Evolutionary conservation across 2,329 filamentous ascomycete genomes (phyloP), one percentile per base, ranked within the genome.

Genomic region (Ramularia collo-cygni): DNA sequence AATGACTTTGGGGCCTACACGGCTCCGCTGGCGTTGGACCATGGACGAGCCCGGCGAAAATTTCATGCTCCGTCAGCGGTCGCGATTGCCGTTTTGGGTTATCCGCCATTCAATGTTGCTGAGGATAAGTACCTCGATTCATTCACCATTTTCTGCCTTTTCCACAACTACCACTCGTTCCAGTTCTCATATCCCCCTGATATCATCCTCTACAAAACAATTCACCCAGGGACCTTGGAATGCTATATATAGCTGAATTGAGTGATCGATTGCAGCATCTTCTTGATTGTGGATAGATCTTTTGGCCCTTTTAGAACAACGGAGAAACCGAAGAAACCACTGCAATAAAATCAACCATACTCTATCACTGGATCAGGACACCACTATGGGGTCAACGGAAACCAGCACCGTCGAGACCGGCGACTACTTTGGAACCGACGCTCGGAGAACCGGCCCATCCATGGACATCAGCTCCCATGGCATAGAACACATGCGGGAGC

Each of bases 181-280:
- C 26, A 9, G 9, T 9, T n/a, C n/a, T 24, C 21, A 24, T 24
- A 24, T 24, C 21, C 10, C n/a, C n/a, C n/a, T n/a, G n/a, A n/a
- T n/a, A n/a, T n/a, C n/a, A n/a, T n/a, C n/a, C n/a, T n/a, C n/a
- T n/a, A n/a, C n/a, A n/a, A n/a, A n/a, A n/a, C n/a, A n/a, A n/a
- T n/a, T n/a, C n/a, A 24, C 6, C 21, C 6, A 35, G 21, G 15
- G 14, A 35, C n/a, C 12, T 13, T 28, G 29, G 35, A 39, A 47
- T 48, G 45, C 39, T 37, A 17, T 43, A 35, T 17, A 15, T 37
- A 21, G 36, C 40, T 9, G 24, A 38, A 24, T 17, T 40, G 21
- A 45, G 45, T 15, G 39, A 42, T 13, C 34, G 36, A 40, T 28
- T 40, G n/a, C 38, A 48, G 36, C 45, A 43, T 43, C 43, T n/a